phyloP scores from a whole-genome alignment of 768 basidiomycete genomes.

The Phaeolepiota aurea region DNA sequence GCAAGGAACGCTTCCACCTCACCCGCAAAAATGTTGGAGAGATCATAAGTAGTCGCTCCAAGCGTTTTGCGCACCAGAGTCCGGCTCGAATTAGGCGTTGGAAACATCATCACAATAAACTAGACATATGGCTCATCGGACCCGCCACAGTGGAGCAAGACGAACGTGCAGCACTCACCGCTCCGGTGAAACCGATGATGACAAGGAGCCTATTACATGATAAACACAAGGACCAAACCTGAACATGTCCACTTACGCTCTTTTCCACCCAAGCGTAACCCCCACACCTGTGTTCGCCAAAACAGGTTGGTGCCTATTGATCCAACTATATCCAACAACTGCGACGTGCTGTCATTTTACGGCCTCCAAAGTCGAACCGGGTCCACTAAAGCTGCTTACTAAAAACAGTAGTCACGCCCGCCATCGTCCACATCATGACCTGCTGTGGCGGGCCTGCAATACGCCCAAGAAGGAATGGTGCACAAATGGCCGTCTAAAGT shows the following conservation, averaged over 20 bases:
- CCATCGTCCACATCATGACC: constrained; percentile 28
- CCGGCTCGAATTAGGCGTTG: constrained; percentile 31
- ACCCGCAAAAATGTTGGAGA: constrained; percentile 26
- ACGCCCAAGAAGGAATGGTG: constrained; percentile 27
- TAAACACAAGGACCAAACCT: background rate
- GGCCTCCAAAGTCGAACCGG: no score
- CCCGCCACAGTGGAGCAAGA: no score
- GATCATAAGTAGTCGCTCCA: constrained; percentile 24
- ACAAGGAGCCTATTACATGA: constrained; percentile 25
- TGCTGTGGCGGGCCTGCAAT: constrained; percentile 24
- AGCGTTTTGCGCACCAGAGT: constrained; percentile 32
- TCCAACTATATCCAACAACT: constrained; percentile 37
- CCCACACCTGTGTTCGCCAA: constrained; percentile 25
- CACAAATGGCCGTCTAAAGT: constrained; percentile 21
- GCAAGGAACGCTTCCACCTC: constrained; percentile 37
- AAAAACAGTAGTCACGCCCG: constrained; percentile 29
- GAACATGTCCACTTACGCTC: constrained; percentile 25
- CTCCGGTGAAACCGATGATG: constrained; percentile 35
- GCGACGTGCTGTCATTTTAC: background rate
- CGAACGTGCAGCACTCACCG: constrained; percentile 13
- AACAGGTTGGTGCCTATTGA: constrained; percentile 21
- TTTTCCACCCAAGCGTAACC: constrained; percentile 29
- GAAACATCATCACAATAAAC: constrained; percentile 40
- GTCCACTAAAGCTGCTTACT: constrained; percentile 16
- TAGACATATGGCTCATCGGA: constrained; percentile 6